Evolutionary conservation across 306 rosid species (phyloP), one percentile per base, ranked within the genome.

Genomic region (Abrus pulchellus): DNA sequence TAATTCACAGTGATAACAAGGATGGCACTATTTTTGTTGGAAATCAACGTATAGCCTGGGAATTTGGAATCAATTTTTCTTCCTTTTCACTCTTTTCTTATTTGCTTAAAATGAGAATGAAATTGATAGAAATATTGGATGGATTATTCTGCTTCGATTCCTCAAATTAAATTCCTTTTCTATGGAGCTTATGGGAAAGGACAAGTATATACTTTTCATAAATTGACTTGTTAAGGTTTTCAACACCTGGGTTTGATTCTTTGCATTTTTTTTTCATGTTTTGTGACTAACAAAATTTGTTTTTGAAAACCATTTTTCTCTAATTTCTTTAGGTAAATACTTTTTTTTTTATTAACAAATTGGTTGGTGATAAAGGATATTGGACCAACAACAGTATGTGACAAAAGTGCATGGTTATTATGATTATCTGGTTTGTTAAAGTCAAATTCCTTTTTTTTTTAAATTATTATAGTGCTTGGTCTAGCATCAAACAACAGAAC

Each of bases 11-110:
- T 13, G 8, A 74, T 59, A 52, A 77, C 45, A 20, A 47, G 70
- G 68, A 53, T 52, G 74, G 1, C 33, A 75, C 69, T 49, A 27
- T 72, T 78, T 62, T 54, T 57, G 75, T 67, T 76, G 84, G 63
- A 82, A 82, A 84, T 77, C 68, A 65, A 75, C 43, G 75, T 56
- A 65, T 68, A 74, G 45, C 64, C 34, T 84, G 11, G 78, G 82
- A 84, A 75, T 82, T 72, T 68, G 68, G 63, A 55, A 71, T 62
- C 64, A 75, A 60, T 14, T 59, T 77, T 48, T 66, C 10, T 33
- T 6, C n/a, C 27, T 56, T 36, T 62, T 33, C 7, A 56, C 40
- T 6, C 27, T 33, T 33, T 36, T 62, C 34, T 27, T 63, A 14
- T 49, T 76, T 79, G 54, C 60, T 62, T 36, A 52, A 62, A 76